Percentiles rank a stretch among this genome's conserved stretches.
phyloP scores from a whole-genome alignment of 1,139 yeast species.

The Sugiyamaella novakii region DNA sequence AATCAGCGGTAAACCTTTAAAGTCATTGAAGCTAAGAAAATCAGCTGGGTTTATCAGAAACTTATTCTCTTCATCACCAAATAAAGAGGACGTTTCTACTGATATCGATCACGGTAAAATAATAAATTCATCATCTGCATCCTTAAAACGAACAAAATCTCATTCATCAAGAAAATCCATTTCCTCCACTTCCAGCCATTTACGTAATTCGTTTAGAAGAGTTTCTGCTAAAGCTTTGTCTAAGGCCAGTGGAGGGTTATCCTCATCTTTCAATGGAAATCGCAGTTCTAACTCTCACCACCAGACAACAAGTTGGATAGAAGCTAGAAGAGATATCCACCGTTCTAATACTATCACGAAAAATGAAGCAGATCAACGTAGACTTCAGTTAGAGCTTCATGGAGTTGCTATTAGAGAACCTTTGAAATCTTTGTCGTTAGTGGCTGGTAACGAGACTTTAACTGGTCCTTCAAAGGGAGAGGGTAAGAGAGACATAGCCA shows the following conservation, averaged over 20 bases:
- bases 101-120: slow-evolving; percentile 1
- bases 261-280: not conserved
- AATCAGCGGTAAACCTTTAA: slow-evolving; percentile 17
- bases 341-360: slow-evolving; percentile 75
- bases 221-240: slow-evolving; percentile 23
- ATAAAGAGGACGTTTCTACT: not conserved
- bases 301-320: slow-evolving; percentile 47
- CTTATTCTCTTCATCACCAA: slow-evolving; percentile 42
- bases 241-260: slow-evolving; percentile 12
- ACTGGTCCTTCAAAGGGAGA: slow-evolving; percentile 31
- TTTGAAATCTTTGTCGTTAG: slow-evolving; percentile 37
- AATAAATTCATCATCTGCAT: slow-evolving; percentile 12
- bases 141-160: slow-evolving; percentile 32
- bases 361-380: slow-evolving; percentile 69
- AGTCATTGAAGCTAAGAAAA: slow-evolving; percentile 35
- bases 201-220: slow-evolving; percentile 24
- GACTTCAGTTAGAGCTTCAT: slow-evolving; percentile 67
- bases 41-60: slow-evolving; percentile 58
- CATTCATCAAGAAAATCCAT: slow-evolving; percentile 32
- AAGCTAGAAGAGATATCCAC: slow-evolving; percentile 61
- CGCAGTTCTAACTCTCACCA: not conserved
- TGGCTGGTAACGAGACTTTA: slow-evolving; percentile 37
- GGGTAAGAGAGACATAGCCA: slow-evolving; percentile 30
- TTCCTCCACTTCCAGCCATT: slow-evolving; percentile 28
- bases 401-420: slow-evolving; percentile 70